Base-by-base conservation (phyloP, 176 grass and related monocot species). In the Ananas comosus region DNA sequence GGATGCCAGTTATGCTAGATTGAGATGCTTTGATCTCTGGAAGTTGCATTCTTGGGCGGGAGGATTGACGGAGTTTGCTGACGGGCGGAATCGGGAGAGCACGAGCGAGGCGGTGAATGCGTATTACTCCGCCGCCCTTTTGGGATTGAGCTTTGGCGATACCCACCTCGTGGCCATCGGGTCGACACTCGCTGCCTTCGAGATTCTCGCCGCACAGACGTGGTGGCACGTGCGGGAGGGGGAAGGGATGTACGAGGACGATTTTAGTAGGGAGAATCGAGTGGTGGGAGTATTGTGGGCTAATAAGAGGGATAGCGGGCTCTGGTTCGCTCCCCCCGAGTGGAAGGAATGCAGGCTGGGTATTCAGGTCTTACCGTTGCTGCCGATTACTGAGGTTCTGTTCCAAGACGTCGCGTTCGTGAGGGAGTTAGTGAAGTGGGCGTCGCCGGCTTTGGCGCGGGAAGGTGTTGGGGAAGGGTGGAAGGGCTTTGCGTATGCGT, bases 11-110 rank as follows among this genome's bases (percentile, higher is more conserved):
- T 99, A 90, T 70, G 82, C 89, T 11, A 48, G 82, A 12, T 78
- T 93, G 13, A 67, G 94, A 70, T 87, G 73, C 69, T 99, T 93
- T 24, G 89, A 99, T 70, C 66, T 92, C 2, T 99, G 94, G 94
- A 90, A 93, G 84, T 80, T 99, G 27, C 94, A 99, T 74, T 99
- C 89, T 61, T 99, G 94, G 89, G 89, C 84, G 0, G 89, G 89
- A 10, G 94, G 94, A 0, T 67, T 99, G 11, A 93, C 89, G 0
- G 94, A 99, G 66, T 99, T 99, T 18, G 86, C 54, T 0, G 86
- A 93, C 70, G 94, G 94, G 13, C 89, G 94, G 49, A 99, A 99
- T 72, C 94, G 93, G 77, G 87, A 99, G 75, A 99, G 94, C 80
- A 90, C 94, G 0, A 99, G 94, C 13, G 94, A 93, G 73, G 89